These are phyloP conservation scores for Jasminum sambac DNA, from an alignment of 257 asterid species.

Conservation along the genomic window DNA sequence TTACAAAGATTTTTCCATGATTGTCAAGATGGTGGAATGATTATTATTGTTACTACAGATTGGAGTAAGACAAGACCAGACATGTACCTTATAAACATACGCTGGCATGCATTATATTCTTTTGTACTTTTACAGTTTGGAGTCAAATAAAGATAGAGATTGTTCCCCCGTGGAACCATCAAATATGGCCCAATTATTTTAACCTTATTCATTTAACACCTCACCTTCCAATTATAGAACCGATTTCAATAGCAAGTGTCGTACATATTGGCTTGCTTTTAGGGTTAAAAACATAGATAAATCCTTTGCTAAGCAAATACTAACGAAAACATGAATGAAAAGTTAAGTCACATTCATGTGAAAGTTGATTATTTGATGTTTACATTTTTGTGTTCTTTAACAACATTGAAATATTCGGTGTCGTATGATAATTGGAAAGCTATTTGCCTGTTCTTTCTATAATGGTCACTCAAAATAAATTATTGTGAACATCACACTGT, in stretches of 20 bases:
- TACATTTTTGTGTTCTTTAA: neutral
- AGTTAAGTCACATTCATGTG: neutral
- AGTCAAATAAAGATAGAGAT: slow-evolving; percentile 8
- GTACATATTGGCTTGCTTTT: neutral
- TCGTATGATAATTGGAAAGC: no score
- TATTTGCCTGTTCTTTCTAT: no score
- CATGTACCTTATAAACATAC: neutral
- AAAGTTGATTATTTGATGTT: no score
- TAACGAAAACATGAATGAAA: neutral
- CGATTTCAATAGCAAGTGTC: neutral
- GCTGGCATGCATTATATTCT: slow-evolving; percentile 13
- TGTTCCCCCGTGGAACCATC: slow-evolving; percentile 6
- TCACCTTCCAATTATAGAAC: neutral
- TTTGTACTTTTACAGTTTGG: neutral
- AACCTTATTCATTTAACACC: slow-evolving; percentile 9
- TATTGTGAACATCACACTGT: no score
- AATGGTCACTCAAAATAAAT: no score
- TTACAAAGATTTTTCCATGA: neutral
- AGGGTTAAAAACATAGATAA: neutral
- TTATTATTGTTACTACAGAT: neutral
- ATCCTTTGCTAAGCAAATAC: neutral
- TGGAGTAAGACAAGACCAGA: slow-evolving; percentile 6
- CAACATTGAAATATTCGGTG: no score
- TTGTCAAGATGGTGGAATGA: neutral
- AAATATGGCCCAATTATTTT: neutral